A percentile compares a stretch with the other conserved stretches of the same genome.
These are phyloP conservation scores for Ceratocystiopsis sp. DNA, from an alignment of 2,329 filamentous ascomycete genomes.

Conservation along the genomic window DNA sequence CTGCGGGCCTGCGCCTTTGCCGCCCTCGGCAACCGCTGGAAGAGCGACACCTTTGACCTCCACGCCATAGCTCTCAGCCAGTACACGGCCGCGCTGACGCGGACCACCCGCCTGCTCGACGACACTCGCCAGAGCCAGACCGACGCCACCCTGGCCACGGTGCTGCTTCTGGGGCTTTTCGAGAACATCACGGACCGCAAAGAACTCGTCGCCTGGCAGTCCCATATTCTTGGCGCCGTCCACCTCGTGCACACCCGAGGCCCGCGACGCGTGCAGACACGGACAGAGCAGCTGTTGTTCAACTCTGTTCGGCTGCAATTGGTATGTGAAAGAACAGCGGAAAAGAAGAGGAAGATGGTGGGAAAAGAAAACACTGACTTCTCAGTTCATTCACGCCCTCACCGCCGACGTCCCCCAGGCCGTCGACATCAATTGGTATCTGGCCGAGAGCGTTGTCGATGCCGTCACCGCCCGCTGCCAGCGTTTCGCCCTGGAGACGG, in stretches of 20 bases:
- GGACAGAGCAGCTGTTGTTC: constrained; percentile 37
- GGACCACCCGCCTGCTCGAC: constrained; percentile 34
- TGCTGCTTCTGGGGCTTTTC: constrained; percentile 42
- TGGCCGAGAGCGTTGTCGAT: constrained; percentile 34
- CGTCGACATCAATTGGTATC: constrained; percentile 43
- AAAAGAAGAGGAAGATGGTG: too few species aligned
- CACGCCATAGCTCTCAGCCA: constrained; percentile 27
- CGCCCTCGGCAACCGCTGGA: constrained; percentile 34
- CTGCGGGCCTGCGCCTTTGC: constrained; percentile 44
- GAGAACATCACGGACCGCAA: constrained; percentile 25
- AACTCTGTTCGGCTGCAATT: constrained; percentile 42
- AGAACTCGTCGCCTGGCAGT: constrained; percentile 41
- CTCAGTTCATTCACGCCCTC: constrained; percentile 18
- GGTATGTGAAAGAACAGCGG: constrained; percentile 17
- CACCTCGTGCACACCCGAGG: constrained; percentile 43
- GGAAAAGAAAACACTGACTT: too few species aligned
- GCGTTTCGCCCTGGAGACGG: too few species aligned
- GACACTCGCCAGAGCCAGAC: constrained; percentile 30
- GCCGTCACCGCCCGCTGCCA: constrained; percentile 40
- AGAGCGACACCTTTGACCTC: constrained; percentile 17
- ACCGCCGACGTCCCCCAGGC: constrained; percentile 32
- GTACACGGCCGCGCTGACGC: constrained; percentile 37
- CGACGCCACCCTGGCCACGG: constrained; percentile 42
- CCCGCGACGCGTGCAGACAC: constrained; percentile 34
- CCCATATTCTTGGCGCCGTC: constrained; percentile 47